phyloP scores from a whole-genome alignment of 306 rosid species.

The Pterocarpus santalinus region DNA sequence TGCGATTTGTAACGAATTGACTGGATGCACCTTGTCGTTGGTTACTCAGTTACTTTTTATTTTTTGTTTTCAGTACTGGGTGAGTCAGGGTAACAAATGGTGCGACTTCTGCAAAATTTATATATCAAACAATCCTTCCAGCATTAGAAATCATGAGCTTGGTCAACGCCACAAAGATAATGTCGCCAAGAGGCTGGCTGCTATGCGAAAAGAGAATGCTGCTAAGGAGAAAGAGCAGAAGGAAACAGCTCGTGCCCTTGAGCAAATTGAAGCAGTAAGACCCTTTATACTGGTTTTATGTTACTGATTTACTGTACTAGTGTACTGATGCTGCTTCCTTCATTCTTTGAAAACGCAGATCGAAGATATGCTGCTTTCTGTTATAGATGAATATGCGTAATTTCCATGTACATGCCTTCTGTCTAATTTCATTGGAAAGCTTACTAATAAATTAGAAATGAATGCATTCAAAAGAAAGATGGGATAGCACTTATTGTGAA shows the following conservation, averaged over 20 bases:
- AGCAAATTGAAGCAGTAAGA: conserved; percentile 93
- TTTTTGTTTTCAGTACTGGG: conserved; percentile 81
- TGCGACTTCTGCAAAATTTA: conserved; percentile 95
- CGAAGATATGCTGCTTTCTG: neutral
- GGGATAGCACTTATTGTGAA: too few relatives aligned
- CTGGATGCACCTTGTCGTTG: neutral
- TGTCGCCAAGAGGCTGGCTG: conserved; percentile 82
- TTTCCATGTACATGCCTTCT: conserved; percentile 1
- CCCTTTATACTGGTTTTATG: neutral
- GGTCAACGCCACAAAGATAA: conserved; percentile 91
- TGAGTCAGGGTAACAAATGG: conserved; percentile 99
- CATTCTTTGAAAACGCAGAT: neutral
- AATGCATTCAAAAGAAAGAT: too few relatives aligned
- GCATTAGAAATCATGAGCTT: conserved; percentile 93
- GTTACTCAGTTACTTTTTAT: neutral
- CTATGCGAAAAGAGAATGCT: conserved; percentile 86
- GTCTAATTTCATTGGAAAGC: neutral
- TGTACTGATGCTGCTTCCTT: neutral
- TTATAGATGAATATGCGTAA: neutral
- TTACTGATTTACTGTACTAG: neutral
- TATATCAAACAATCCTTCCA: conserved; percentile 83
- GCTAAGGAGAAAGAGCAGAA: conserved; percentile 91
- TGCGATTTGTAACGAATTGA: conserved; percentile 9
- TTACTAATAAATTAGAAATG: neutral
- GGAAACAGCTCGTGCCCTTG: conserved; percentile 71